These are phyloP conservation scores for Trifolium fragiferum DNA, from an alignment of 306 rosid genomes.

Conservation along the genomic window DNA sequence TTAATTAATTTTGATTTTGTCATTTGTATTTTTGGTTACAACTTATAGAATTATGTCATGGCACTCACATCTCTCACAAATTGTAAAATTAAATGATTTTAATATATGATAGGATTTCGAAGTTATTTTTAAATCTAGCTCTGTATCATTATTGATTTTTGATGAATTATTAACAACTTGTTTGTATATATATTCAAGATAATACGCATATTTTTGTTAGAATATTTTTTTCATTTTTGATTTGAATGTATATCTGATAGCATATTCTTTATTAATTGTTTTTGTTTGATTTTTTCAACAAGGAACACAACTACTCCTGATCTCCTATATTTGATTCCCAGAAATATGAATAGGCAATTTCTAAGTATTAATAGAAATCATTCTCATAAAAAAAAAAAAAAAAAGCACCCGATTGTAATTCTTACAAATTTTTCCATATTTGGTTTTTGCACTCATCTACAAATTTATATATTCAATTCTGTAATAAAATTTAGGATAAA, in stretches of 20 bases:
- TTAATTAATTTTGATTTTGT: neutral
- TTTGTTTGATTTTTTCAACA: neutral
- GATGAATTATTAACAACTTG: neutral
- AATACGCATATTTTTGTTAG: too few relatives aligned
- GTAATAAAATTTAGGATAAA: too few relatives aligned
- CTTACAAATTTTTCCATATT: too few relatives aligned
- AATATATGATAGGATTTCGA: neutral
- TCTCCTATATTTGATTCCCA: neutral
- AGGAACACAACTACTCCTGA: neutral
- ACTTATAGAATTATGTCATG: too few relatives aligned
- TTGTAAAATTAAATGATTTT: neutral
- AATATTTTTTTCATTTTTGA: neutral
- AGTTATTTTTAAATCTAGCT: neutral
- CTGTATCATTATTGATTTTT: neutral
- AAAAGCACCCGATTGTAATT: too few relatives aligned
- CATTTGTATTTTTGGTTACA: too few relatives aligned
- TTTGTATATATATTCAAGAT: too few relatives aligned
- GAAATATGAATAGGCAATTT: neutral
- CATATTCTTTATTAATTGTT: neutral
- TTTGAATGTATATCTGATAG: neutral
- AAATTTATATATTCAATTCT: too few relatives aligned
- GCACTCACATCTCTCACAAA: too few relatives aligned
- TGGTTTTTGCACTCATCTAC: too few relatives aligned
- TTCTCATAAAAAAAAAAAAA: neutral
- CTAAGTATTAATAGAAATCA: neutral